Evolutionary conservation across 2,329 filamentous ascomycete species (phyloP), one percentile per base, ranked within the genome.

Genomic region (Ophiostoma perfectum): DNA sequence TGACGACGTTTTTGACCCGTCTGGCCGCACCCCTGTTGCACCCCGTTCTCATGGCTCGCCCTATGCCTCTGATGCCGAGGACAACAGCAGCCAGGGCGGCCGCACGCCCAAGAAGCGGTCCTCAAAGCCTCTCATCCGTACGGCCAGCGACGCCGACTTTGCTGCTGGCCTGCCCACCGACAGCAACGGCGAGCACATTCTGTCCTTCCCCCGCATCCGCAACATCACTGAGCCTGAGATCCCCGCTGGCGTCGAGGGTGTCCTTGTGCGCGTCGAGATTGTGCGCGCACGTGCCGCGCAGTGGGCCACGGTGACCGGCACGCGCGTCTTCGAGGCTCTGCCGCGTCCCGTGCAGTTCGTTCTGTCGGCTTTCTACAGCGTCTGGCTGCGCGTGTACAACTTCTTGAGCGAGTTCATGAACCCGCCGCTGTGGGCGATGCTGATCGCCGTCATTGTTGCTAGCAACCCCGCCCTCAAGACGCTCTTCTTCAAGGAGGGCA

Each of bases 381-480:
- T 80, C 18, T 79, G 77, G 62, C 77, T 73, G 73, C 77, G 84
- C 77, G 73, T 64, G 38, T 78, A 86, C 73, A 79, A 79, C 65
- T 93, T 93, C 66, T 77, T 93, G 12, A 95, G 91, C 90, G 90
- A 91, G 64, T 97, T 97, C 78, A 98, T 99, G 94, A 98, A 98
- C 78, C 94, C 95, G 58, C 95, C 95, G 0, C 87, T 99, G 39
- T 98, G 93, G 93, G 93, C 95, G 42, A 98, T 99, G 95, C 81
- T 98, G 45, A 82, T 88, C 52, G 92, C 95, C n/a, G 89, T 98
- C 63, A 80, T 97, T 66, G 91, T 99, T 5, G 95, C 95, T 2
- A 96, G 93, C 0, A 86, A 97, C 5, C 95, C 95, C 0, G 76
- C 81, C 0, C 84, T 99, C 7, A 94, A 99, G 77, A 82, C 84